Conservation (phyloP, 1,284 basidiomycete genomes). For the Pterula multifida region DNA sequence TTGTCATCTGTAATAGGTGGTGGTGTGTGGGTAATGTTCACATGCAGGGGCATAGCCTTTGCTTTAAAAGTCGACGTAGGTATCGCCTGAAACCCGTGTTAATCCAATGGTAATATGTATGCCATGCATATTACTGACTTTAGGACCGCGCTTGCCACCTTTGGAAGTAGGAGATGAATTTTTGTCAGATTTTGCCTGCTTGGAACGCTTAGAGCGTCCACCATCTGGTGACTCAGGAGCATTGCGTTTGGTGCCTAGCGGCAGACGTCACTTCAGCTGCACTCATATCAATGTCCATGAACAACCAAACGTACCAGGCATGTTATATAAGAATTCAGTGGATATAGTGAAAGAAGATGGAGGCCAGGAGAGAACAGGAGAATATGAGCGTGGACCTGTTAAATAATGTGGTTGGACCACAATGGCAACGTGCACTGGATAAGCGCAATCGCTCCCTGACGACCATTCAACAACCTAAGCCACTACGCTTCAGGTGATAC, state of each 20-base stretch:
- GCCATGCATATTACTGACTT: background rate
- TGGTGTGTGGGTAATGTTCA: constrained; percentile 57
- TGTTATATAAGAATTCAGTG: background rate
- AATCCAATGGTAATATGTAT: background rate
- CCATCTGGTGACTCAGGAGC: background rate
- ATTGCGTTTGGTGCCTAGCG: background rate
- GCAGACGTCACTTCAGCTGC: background rate
- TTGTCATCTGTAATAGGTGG: constrained; percentile 30
- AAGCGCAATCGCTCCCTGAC: too few relatives aligned
- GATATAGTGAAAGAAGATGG: too few relatives aligned
- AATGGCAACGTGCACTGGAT: too few relatives aligned
- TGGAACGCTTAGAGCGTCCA: background rate
- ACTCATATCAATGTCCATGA: background rate
- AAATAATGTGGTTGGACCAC: too few relatives aligned
- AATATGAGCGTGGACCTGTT: too few relatives aligned
- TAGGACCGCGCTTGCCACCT: background rate
- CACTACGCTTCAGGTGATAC: too few relatives aligned
- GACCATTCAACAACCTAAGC: too few relatives aligned
- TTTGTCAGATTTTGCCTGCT: background rate
- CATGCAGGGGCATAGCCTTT: constrained; percentile 54
- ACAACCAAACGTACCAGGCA: background rate
- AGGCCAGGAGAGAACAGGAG: too few relatives aligned
- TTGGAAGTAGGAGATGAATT: background rate
- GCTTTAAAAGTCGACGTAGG: constrained; percentile 44
- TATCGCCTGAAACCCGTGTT: constrained; percentile 23